These are phyloP conservation scores for Daldinia bambusicola DNA, from an alignment of 495 filamentous ascomycete species.

Conservation along the genomic window DNA sequence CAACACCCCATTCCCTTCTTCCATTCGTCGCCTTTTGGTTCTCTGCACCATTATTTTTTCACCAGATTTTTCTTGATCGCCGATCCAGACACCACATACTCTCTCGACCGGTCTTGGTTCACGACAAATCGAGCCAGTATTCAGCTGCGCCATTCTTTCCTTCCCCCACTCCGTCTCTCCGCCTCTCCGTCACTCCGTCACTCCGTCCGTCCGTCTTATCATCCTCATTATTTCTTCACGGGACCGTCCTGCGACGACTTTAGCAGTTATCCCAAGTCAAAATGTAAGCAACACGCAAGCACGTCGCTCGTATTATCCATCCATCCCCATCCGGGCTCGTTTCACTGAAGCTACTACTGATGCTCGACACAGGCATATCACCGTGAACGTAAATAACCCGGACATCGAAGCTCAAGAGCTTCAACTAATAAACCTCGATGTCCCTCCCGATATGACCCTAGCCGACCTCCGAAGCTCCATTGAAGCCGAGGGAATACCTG, in stretches of 20 bases:
- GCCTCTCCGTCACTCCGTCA: not conserved
- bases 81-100: conserved; percentile 32
- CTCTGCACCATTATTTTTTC: conserved; percentile 37
- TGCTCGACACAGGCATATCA: conserved; percentile 72
- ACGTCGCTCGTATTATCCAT: not conserved
- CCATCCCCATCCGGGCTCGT: not conserved
- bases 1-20: conserved; percentile 17
- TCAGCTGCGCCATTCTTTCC: conserved; percentile 16
- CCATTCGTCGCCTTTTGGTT: conserved; percentile 37
- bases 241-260: conserved; percentile 19
- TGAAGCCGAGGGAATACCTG: conserved; percentile 65
- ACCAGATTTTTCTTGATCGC: conserved; percentile 39
- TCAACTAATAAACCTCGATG: conserved; percentile 85
- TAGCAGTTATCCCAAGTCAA: conserved; percentile 25
- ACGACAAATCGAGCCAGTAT: conserved; percentile 7
- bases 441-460: conserved; percentile 84
- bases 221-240: conserved; percentile 13
- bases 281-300: conserved; percentile 34
- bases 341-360: conserved; percentile 39
- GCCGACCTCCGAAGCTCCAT: conserved; percentile 88
- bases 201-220: conserved; percentile 1
- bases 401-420: conserved; percentile 67
- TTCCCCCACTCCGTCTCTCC: conserved; percentile 8
- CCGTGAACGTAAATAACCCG: conserved; percentile 83
- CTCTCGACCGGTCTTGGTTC: conserved; percentile 1